phyloP scores from a whole-genome alignment of 495 filamentous ascomycete species.

The Penicillium desertorum region DNA sequence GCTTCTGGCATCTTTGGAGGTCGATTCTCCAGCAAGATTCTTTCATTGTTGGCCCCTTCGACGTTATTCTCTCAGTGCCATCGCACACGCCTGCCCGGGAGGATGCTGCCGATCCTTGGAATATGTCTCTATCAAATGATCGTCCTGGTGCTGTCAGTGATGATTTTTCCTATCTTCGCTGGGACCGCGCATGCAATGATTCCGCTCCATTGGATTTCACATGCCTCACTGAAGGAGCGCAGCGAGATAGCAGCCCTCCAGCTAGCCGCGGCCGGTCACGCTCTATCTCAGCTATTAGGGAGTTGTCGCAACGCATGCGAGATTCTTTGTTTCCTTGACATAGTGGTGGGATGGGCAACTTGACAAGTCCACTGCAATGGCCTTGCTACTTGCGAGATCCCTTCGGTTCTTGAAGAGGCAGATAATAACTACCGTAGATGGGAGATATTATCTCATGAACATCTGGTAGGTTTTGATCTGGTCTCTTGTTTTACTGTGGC shows the following conservation, averaged over 20 bases:
- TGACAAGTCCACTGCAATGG: not conserved
- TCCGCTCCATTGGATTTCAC: not conserved
- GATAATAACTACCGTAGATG: not conserved
- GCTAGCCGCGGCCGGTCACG: not conserved
- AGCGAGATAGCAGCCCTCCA: not conserved
- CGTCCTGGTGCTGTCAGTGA: not conserved
- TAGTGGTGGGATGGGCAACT: not conserved
- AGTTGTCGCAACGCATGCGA: not conserved
- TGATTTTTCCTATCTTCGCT: not conserved
- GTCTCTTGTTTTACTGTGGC: not conserved
- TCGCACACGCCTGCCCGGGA: not conserved
- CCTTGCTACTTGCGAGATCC: not conserved
- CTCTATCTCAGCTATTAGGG: not conserved
- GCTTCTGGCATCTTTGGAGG: constrained; percentile 5
- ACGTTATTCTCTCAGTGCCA: not conserved
- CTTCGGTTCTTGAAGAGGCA: not conserved
- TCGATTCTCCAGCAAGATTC: not conserved
- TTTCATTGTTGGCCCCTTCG: not conserved
- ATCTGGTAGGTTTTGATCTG: not conserved
- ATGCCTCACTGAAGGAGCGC: no score
- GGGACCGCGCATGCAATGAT: no score
- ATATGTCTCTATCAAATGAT: not conserved
- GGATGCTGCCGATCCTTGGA: not conserved
- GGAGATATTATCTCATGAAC: not conserved
- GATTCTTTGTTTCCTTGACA: not conserved